Base-by-base conservation (phyloP, 164 flowering plant genomes). In the Vitis amurensis region DNA sequence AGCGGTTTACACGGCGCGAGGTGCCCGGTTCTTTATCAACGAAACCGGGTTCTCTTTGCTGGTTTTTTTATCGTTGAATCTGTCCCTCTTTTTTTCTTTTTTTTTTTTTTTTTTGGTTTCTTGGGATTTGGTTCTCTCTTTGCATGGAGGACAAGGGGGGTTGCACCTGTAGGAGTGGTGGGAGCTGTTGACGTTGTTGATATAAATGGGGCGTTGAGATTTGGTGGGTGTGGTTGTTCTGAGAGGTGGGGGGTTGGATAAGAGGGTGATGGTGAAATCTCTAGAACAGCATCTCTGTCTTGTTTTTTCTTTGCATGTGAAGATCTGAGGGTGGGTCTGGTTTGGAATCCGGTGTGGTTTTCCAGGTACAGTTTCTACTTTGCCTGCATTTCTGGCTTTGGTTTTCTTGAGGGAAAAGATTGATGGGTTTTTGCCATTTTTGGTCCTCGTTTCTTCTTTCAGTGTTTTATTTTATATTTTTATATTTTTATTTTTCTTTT, bases 311-410 rank as follows among this genome's bases (percentile, higher is more conserved):
- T 11, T 53, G 63, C 69, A 31, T 57, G 56, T 48, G 8, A 71
- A 66, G 75, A 72, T 72, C 75, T 59, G 71, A 57, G 60, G 70
- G 55, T 27, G 71, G 69, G 57, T 50, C 50, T 30, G 68, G 48
- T 69, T 48, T 3, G 47, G 6, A 63, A 55, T 70, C 74, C 57
- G 63, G 44, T 37, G 44, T 37, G 61, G 53, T 50, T 37, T 55
- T 64, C 19, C 50, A 61, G 64, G 73, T 77, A 65, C 63, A 52
- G 11, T 14, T 76, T 55, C 14, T 50, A 44, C 50, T 68, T 68
- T 16, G 59, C 69, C 68, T 69, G 68, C 68, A 63, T 63, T 73
- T 68, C 61, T 62, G 63, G 31, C 62, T 67, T 16, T 44, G 67
- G 16, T 30, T 68, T 31, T 59, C 27, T 58, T 62, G 49, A 49